These are phyloP conservation scores for Arthrobotrys musiformis DNA, from an alignment of 2,329 filamentous ascomycete genomes.

Conservation along the genomic window DNA sequence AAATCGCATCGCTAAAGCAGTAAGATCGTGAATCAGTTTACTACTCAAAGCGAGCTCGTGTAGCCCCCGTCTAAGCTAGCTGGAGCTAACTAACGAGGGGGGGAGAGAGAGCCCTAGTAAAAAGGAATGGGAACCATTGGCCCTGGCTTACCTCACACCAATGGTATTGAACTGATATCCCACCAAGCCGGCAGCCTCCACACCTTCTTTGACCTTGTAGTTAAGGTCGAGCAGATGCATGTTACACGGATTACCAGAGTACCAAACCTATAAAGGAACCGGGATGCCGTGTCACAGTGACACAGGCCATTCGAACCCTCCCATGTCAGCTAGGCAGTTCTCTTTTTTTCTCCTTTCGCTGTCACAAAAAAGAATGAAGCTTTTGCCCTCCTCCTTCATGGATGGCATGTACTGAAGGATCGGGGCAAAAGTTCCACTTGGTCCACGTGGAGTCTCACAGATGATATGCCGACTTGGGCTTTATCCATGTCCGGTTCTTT, in stretches of 20 bases:
- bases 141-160: constrained; percentile 78
- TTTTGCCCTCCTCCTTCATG: constrained; percentile 5
- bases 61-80: constrained; percentile 1
- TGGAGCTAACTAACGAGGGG: too few species aligned
- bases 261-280: constrained; percentile 75
- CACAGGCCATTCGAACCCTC: constrained; percentile 26
- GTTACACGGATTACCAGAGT: constrained; percentile 97
- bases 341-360: not conserved
- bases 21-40: constrained; percentile 10
- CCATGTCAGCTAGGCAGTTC: constrained; percentile 42
- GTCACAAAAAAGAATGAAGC: not conserved
- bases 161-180: constrained; percentile 99
- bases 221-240: constrained; percentile 97
- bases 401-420: constrained; percentile 41
- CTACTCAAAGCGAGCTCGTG: constrained; percentile 26
- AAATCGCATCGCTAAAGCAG: constrained; percentile 77
- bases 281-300: constrained; percentile 27
- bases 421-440: constrained; percentile 40
- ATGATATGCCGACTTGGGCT: constrained; percentile 96
- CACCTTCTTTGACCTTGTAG: constrained; percentile 77
- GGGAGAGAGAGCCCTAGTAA: too few species aligned
- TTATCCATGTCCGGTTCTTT: constrained; percentile 90
- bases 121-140: constrained; percentile 1
- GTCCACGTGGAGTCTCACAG: constrained; percentile 62
- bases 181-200: constrained; percentile 79